A percentile compares a stretch with the other conserved stretches of the same genome.
phyloP scores from a whole-genome alignment of 139 green algal genomes.

The Coccomyxa sp. region DNA sequence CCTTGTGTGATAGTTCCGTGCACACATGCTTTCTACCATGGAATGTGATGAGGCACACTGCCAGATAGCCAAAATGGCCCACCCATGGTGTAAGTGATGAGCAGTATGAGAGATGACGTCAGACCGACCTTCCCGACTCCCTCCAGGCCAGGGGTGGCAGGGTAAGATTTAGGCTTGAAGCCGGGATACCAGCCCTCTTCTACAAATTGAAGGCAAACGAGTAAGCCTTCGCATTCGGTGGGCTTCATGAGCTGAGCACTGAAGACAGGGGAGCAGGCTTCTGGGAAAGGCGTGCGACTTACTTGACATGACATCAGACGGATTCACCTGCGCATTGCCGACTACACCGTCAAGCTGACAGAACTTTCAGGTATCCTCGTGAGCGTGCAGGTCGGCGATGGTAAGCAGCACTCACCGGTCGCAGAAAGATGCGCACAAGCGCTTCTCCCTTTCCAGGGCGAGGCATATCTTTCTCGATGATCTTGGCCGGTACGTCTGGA shows the following conservation, averaged over 20 bases:
- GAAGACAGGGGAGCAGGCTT: not conserved
- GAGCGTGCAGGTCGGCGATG: not conserved
- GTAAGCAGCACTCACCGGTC: conserved; percentile 19
- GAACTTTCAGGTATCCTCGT: not conserved
- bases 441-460: conserved; percentile 4
- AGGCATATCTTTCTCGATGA: not conserved
- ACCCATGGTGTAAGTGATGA: too few species aligned
- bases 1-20: too few species aligned
- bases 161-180: conserved; percentile 20
- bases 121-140: conserved; percentile 31
- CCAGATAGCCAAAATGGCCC: too few species aligned
- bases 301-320: not conserved
- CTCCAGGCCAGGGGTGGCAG: conserved; percentile 32
- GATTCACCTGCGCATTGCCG: conserved; percentile 26
- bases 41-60: too few species aligned
- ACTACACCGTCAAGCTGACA: not conserved
- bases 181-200: conserved; percentile 41
- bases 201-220: conserved; percentile 4
- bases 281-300: not conserved
- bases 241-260: not conserved
- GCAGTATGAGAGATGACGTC: too few species aligned
- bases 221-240: conserved; percentile 9
- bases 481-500: not conserved
- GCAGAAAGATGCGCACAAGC: conserved; percentile 12
- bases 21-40: too few species aligned